phyloP scores from a whole-genome alignment of 495 filamentous ascomycete species.

The Neurospora discreta region DNA sequence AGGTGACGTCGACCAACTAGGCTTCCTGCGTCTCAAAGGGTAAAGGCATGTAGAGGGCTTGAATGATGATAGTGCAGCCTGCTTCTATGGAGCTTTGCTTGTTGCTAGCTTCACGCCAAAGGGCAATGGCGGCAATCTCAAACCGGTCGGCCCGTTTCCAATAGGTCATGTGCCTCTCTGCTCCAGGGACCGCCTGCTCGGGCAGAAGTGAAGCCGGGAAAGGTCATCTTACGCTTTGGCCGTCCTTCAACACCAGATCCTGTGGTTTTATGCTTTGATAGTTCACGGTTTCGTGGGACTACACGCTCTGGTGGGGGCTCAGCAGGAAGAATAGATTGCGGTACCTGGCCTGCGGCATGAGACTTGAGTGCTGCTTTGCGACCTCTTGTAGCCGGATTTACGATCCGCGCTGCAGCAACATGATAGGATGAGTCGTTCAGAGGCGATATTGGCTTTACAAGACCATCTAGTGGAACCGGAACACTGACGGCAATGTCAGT shows the following conservation, averaged over 20 bases:
- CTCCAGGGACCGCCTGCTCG: constrained; percentile 41
- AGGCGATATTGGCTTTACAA: neutral
- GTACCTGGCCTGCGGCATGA: constrained; percentile 35
- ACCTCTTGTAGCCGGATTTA: constrained; percentile 39
- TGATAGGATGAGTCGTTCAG: neutral
- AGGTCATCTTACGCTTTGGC: constrained; percentile 17
- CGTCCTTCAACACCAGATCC: constrained; percentile 6
- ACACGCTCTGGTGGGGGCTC: constrained; percentile 8
- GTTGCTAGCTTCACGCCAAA: neutral
- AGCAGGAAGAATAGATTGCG: constrained; percentile 25
- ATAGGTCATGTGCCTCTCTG: constrained; percentile 39
- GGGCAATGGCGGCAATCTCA: constrained; percentile 2
- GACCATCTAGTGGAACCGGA: neutral
- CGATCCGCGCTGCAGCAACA: constrained; percentile 8
- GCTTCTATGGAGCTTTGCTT: neutral
- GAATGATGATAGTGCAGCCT: neutral
- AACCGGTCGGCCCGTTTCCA: constrained; percentile 31
- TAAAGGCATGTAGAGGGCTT: neutral
- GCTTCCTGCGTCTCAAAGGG: neutral
- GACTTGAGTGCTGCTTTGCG: constrained; percentile 37
- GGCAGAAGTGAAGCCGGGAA: constrained; percentile 29
- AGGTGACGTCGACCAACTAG: neutral
- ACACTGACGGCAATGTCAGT: neutral
- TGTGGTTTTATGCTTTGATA: constrained; percentile 1
- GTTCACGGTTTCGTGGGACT: neutral